Evolutionary conservation across 768 basidiomycete genomes (phyloP).

Genomic region (Strobilomyces confusus): DNA sequence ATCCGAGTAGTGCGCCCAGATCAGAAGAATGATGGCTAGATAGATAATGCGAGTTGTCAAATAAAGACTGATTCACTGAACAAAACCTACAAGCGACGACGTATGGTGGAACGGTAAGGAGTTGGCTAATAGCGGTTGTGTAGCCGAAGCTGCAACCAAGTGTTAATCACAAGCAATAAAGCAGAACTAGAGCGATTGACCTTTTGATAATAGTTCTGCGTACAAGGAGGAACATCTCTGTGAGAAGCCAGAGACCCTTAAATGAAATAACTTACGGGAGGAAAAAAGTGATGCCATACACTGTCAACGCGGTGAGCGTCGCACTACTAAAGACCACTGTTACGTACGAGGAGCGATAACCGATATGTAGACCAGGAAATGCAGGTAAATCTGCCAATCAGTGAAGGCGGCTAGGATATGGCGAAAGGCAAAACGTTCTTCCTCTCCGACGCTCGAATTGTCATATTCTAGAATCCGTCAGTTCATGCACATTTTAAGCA

Average conservation of each 20-base stretch:
- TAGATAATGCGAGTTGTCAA: neutral
- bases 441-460: constrained; percentile 27
- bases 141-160: constrained; percentile 48
- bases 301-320: constrained; percentile 30
- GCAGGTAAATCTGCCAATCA: constrained; percentile 57
- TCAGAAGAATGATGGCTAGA: constrained; percentile 48
- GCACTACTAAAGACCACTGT: neutral
- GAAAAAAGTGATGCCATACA: constrained; percentile 69
- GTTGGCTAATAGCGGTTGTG: constrained; percentile 50
- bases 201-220: constrained; percentile 55
- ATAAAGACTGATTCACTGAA: neutral
- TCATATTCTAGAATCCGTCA: constrained; percentile 44
- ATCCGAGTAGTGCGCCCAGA: constrained; percentile 59
- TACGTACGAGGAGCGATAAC: constrained; percentile 55
- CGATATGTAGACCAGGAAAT: constrained; percentile 37
- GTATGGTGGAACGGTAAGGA: constrained; percentile 69
- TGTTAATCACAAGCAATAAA: neutral
- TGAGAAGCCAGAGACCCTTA: neutral
- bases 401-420: constrained; percentile 50
- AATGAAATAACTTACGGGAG: constrained; percentile 47
- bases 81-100: constrained; percentile 51
- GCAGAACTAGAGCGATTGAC: constrained; percentile 21
- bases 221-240: neutral
- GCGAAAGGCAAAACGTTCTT: constrained; percentile 52
- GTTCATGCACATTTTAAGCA: constrained; percentile 41